Percentiles rank a stretch among this genome's conserved stretches.
Evolutionary conservation across 495 filamentous ascomycete genomes (phyloP).

Genomic region (Xylaria longipes): DNA sequence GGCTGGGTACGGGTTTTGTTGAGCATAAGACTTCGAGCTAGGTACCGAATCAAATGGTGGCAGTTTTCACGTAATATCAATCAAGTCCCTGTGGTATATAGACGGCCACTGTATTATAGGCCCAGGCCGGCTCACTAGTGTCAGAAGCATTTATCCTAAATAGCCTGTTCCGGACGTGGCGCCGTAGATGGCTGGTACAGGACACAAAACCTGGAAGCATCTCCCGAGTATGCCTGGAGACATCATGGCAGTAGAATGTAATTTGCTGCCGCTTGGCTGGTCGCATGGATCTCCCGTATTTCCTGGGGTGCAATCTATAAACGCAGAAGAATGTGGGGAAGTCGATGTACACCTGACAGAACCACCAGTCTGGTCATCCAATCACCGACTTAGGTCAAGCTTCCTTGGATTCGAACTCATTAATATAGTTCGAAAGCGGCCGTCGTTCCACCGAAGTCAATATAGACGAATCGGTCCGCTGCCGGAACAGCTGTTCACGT

Average conservation of each 20-base stretch:
- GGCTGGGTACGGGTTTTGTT: not conserved
- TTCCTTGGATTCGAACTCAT: not conserved
- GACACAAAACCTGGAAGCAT: conserved; percentile 4
- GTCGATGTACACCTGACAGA: conserved; percentile 19
- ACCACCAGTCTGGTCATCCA: conserved; percentile 11
- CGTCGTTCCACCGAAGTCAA: conserved; percentile 12
- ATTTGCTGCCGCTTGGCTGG: not conserved
- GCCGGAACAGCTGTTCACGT: not conserved
- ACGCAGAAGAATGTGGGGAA: conserved; percentile 19
- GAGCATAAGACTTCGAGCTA: not conserved
- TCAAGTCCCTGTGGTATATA: not conserved
- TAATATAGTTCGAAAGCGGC: not conserved
- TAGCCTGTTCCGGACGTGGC: conserved; percentile 19
- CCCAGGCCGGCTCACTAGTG: not conserved
- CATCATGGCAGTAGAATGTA: not conserved
- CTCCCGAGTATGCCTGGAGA: conserved; percentile 1
- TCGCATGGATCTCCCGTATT: conserved; percentile 1
- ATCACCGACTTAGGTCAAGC: not conserved
- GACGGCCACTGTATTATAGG: too few relatives aligned
- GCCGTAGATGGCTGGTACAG: not conserved
- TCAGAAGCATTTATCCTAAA: conserved; percentile 8
- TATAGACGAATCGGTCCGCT: conserved; percentile 6
- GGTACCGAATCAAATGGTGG: not conserved
- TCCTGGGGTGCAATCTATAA: conserved; percentile 19
- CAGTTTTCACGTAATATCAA: not conserved